Evolutionary conservation across 129 eudicot species (phyloP).

Genomic region (Calendula officinalis): DNA sequence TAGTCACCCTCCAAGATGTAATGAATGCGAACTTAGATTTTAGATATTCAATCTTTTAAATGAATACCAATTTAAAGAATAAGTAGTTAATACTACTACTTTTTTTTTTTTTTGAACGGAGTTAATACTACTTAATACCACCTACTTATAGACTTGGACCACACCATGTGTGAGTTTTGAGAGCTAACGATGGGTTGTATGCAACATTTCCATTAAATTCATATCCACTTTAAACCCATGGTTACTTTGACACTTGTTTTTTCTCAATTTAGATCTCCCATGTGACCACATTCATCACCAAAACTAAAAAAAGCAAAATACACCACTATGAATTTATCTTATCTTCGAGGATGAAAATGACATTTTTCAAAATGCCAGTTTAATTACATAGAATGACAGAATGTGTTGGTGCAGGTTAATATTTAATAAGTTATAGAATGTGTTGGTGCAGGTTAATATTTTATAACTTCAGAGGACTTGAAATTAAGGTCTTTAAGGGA

Average conservation of each 20-base stretch:
- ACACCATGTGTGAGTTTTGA: constrained; percentile 20
- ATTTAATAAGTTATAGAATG: no score
- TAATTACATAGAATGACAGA: not conserved
- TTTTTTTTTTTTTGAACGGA: no score
- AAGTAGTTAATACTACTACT: no score
- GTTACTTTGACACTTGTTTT: constrained; percentile 27
- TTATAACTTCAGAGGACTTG: no score
- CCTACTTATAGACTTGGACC: constrained; percentile 22
- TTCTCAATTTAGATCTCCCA: constrained; percentile 16
- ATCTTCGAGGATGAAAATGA: constrained; percentile 25
- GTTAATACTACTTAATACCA: no score
- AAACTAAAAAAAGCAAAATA: constrained; percentile 12
- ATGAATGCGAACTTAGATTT: no score
- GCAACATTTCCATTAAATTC: constrained; percentile 24
- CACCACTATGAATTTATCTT: constrained; percentile 23
- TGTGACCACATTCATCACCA: constrained; percentile 35
- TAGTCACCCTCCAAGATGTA: no score
- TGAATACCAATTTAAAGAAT: no score
- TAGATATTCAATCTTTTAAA: no score
- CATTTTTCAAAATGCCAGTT: not conserved
- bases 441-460: not conserved
- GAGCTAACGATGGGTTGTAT: constrained; percentile 17
- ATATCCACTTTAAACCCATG: constrained; percentile 26
- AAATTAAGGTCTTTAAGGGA: no score
- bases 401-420: not conserved